Conservation (phyloP, 2,329 filamentous ascomycete genomes). For the Trichoderma pleuroti region DNA sequence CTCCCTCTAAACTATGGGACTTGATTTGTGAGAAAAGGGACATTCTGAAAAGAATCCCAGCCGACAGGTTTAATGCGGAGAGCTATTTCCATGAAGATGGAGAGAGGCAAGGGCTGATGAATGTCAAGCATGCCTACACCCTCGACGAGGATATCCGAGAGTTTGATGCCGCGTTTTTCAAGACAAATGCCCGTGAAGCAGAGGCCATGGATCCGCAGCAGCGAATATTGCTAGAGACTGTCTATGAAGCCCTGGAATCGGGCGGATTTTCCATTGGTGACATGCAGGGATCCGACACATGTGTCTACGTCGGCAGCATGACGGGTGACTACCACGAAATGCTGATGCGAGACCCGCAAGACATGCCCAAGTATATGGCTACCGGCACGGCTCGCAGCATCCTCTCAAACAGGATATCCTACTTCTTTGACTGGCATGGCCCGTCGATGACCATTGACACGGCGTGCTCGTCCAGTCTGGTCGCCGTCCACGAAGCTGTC, state of each 20-base stretch:
- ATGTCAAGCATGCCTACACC: slow-evolving; percentile 34
- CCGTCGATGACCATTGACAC: slow-evolving; percentile 32
- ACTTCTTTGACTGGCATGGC: slow-evolving; percentile 23
- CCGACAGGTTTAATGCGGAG: slow-evolving; percentile 26
- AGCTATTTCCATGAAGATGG: slow-evolving; percentile 30
- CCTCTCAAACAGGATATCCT: slow-evolving; percentile 32
- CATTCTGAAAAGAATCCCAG: slow-evolving; percentile 30
- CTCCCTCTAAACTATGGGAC: slow-evolving; percentile 36
- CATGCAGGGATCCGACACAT: slow-evolving; percentile 23
- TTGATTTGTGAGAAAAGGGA: slow-evolving; percentile 29
- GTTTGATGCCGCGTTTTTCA: slow-evolving; percentile 39
- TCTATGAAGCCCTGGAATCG: slow-evolving; percentile 39
- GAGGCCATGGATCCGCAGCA: slow-evolving; percentile 43
- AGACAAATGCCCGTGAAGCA: slow-evolving; percentile 38
- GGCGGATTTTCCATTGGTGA: slow-evolving; percentile 32
- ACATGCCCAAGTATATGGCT: slow-evolving; percentile 17
- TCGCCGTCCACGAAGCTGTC: slow-evolving; percentile 24
- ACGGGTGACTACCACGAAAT: slow-evolving; percentile 23
- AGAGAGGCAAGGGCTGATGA: slow-evolving; percentile 27
- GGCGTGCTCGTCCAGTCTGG: slow-evolving; percentile 32
- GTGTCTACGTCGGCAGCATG: slow-evolving; percentile 29
- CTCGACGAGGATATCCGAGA: slow-evolving; percentile 35
- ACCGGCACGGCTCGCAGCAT: slow-evolving; percentile 34
- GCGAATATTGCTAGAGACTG: slow-evolving; percentile 38
- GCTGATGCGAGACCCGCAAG: slow-evolving; percentile 18